Conservation (phyloP, 768 basidiomycete genomes). For the Mycena galericulata region DNA sequence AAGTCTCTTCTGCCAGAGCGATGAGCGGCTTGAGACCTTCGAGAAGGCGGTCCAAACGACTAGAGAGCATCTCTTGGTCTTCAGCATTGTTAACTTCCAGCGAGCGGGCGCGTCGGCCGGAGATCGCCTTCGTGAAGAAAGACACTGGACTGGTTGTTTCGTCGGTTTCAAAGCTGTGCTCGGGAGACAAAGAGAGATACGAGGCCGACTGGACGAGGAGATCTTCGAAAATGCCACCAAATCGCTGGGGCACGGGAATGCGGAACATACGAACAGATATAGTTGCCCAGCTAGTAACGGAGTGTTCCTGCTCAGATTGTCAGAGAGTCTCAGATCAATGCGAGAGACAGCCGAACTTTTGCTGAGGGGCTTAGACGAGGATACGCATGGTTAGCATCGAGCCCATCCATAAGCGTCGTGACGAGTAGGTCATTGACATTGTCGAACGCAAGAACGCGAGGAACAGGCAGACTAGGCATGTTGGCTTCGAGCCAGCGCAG, state of each 20-base stretch:
- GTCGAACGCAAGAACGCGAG: constrained; percentile 15
- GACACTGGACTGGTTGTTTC: not conserved
- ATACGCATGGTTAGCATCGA: constrained; percentile 11
- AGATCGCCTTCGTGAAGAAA: constrained; percentile 8
- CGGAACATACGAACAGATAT: constrained; percentile 7
- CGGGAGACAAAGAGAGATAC: not conserved
- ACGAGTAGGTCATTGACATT: not conserved
- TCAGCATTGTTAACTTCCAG: constrained; percentile 1
- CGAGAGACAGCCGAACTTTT: not conserved
- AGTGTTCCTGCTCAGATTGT: constrained; percentile 1
- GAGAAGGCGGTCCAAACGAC: constrained; percentile 6
- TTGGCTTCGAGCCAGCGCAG: constrained; percentile 20
- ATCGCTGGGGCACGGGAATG: constrained; percentile 6
- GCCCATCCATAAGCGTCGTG: constrained; percentile 7
- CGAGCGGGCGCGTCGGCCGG: constrained; percentile 12
- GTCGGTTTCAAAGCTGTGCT: not conserved
- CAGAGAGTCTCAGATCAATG: not conserved
- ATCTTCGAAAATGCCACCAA: not conserved
- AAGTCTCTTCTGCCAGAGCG: not conserved
- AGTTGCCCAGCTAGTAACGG: constrained; percentile 15
- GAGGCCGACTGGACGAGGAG: not conserved
- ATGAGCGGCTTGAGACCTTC: constrained; percentile 1
- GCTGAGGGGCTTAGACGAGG: constrained; percentile 1
- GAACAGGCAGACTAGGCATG: constrained; percentile 5
- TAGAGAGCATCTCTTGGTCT: not conserved